These are phyloP conservation scores for Phyllosticta ampelicida DNA, from an alignment of 2,329 filamentous ascomycete species.

Conservation along the genomic window DNA sequence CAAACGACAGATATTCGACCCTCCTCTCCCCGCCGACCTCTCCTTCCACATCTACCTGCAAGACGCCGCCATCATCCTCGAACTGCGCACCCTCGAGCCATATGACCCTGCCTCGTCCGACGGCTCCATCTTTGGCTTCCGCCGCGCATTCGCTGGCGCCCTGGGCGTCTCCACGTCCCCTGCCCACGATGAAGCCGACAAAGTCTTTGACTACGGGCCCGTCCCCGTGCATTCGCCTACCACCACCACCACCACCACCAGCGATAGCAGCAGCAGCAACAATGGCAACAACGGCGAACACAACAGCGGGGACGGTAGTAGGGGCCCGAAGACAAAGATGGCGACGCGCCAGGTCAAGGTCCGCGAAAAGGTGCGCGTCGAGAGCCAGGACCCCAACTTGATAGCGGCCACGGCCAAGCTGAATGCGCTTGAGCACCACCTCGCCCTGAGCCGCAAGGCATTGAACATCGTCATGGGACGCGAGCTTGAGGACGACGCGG, in stretches of 20 bases:
- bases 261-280: not conserved
- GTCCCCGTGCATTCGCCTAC: slow-evolving; percentile 13
- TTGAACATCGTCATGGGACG: slow-evolving; percentile 65
- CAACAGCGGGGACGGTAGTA: not conserved
- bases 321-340: not conserved
- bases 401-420: slow-evolving; percentile 78
- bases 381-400: slow-evolving; percentile 78
- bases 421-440: slow-evolving; percentile 61
- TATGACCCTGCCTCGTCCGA: slow-evolving; percentile 15
- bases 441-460: slow-evolving; percentile 59
- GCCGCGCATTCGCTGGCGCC: slow-evolving; percentile 43
- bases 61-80: slow-evolving; percentile 46
- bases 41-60: slow-evolving; percentile 55
- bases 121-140: slow-evolving; percentile 40
- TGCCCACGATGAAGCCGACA: slow-evolving; percentile 56
- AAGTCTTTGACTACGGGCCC: slow-evolving; percentile 53
- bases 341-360: slow-evolving; percentile 60
- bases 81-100: slow-evolving; percentile 60
- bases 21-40: slow-evolving; percentile 54
- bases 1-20: slow-evolving; percentile 42
- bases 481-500: not conserved
- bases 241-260: no score
- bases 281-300: not conserved
- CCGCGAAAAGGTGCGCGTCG: slow-evolving; percentile 78
- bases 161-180: slow-evolving; percentile 32